A percentile compares a stretch with the other conserved stretches of the same genome.
These are phyloP conservation scores for Lotmaria passim DNA, from an alignment of 208 protist species.

Conservation along the genomic window DNA sequence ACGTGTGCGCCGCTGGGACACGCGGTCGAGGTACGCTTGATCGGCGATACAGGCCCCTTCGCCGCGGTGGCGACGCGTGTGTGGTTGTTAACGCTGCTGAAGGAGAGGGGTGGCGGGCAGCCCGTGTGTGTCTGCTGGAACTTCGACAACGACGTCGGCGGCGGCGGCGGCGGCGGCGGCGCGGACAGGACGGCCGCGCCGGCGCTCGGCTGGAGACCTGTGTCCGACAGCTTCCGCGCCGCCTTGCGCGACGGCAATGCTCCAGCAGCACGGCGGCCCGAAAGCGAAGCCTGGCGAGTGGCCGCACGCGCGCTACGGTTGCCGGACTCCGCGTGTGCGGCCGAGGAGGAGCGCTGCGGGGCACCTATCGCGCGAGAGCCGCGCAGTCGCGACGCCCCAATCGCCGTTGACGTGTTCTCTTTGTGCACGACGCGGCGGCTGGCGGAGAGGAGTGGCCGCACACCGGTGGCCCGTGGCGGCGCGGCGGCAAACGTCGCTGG, in stretches of 20 bases:
- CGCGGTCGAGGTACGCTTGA: conserved; percentile 35
- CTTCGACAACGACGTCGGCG: conserved; percentile 3
- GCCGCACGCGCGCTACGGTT: conserved; percentile 15
- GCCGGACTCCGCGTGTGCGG: not conserved
- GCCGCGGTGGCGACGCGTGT: not conserved
- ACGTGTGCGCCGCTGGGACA: conserved; percentile 27
- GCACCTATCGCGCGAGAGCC: not conserved
- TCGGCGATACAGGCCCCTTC: conserved; percentile 31
- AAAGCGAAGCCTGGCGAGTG: conserved; percentile 9
- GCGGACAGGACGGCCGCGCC: not conserved
- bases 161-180: conserved; percentile 1
- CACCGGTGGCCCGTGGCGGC: conserved; percentile 11
- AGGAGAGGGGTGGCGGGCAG: conserved; percentile 24
- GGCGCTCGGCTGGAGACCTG: not conserved
- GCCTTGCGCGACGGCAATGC: conserved; percentile 9
- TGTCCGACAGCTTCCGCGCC: not conserved
- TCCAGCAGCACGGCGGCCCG: conserved; percentile 2
- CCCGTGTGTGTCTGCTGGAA: conserved; percentile 34
- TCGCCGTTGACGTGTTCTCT: not conserved
- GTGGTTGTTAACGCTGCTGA: not conserved
- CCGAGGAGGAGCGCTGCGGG: conserved; percentile 6
- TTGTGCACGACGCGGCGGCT: not conserved
- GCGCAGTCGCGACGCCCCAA: conserved; percentile 8
- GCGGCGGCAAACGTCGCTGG: conserved; percentile 3
- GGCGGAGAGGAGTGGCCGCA: conserved; percentile 18